These are phyloP conservation scores for Triglochin maritima DNA, from an alignment of 106 monocot species.

Conservation along the genomic window DNA sequence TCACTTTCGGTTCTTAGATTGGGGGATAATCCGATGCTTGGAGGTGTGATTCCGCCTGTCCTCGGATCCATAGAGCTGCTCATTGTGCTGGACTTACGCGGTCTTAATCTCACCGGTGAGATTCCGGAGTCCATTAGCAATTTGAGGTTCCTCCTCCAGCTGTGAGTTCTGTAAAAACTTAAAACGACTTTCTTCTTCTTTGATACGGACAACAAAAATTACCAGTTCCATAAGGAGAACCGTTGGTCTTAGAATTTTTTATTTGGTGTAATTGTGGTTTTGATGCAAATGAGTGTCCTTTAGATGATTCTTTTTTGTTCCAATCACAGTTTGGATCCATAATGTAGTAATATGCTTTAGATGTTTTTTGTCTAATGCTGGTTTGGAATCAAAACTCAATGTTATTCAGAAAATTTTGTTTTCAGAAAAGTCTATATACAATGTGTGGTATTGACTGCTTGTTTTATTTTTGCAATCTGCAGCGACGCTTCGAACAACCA, in stretches of 20 bases:
- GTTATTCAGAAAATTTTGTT: no score
- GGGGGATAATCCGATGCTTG: slow-evolving; percentile 33
- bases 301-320: neutral
- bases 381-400: neutral
- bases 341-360: neutral
- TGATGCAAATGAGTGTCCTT: neutral
- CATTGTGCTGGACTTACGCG: slow-evolving; percentile 43
- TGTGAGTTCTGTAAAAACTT: slow-evolving; percentile 43
- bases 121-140: slow-evolving; percentile 61
- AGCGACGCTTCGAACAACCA: slow-evolving; percentile 70
- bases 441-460: neutral
- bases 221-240: neutral
- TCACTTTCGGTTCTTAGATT: slow-evolving; percentile 54
- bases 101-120: slow-evolving; percentile 51
- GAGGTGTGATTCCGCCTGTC: slow-evolving; percentile 44
- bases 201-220: neutral
- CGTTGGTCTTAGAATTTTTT: neutral
- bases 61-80: slow-evolving; percentile 52
- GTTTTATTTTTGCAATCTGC: slow-evolving; percentile 9
- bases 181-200: neutral
- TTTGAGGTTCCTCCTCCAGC: slow-evolving; percentile 59
- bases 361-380: neutral
- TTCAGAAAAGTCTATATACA: neutral
- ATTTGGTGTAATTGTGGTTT: neutral
- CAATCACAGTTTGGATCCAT: no score